These are phyloP conservation scores for Colletotrichum sp. DNA, from an alignment of 2,329 filamentous ascomycete species.

Conservation along the genomic window DNA sequence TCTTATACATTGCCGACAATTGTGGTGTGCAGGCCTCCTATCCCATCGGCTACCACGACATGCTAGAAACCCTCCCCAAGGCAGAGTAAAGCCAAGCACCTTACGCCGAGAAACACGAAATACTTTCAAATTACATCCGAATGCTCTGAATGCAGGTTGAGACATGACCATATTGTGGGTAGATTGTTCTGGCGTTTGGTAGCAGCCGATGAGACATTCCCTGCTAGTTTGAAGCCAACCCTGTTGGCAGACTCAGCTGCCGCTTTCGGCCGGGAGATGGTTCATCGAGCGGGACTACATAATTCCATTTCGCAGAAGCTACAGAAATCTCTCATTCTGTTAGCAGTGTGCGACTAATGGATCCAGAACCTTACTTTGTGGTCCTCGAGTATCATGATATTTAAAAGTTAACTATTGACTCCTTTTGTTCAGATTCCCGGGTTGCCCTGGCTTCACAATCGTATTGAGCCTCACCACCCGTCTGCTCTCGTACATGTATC, in stretches of 20 bases:
- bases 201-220: neutral
- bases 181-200: neutral
- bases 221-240: neutral
- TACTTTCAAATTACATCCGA: neutral
- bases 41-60: neutral
- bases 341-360: neutral
- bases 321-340: neutral
- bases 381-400: neutral
- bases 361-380: neutral
- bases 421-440: neutral
- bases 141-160: neutral
- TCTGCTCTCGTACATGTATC: neutral
- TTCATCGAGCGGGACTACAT: neutral
- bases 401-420: neutral
- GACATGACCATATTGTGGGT: neutral
- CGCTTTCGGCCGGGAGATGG: neutral
- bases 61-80: neutral
- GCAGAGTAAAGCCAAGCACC: neutral
- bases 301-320: neutral
- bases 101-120: neutral
- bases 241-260: neutral
- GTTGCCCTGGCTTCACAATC: neutral
- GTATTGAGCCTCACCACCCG: neutral
- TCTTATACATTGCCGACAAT: neutral
- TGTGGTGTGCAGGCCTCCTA: neutral